Percentiles rank a stretch among this genome's conserved stretches.
phyloP scores from a whole-genome alignment of 768 basidiomycete genomes.

The Amanita pseudoporphyria region DNA sequence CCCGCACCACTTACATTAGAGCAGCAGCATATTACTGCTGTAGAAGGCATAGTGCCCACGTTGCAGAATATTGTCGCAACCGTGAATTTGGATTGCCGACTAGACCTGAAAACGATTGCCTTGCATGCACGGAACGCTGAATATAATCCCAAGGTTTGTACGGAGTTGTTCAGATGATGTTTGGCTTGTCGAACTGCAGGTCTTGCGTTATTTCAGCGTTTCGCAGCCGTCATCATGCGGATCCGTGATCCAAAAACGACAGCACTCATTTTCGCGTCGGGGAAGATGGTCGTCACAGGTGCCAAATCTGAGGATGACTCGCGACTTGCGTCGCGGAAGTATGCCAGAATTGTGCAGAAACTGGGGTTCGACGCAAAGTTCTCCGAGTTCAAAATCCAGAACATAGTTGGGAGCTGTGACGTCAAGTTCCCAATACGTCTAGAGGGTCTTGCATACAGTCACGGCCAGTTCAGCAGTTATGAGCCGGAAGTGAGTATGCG shows the following conservation, averaged over 20 bases:
- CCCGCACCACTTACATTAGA: conserved; percentile 74
- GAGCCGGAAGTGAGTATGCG: conserved; percentile 78
- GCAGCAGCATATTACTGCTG: conserved; percentile 92
- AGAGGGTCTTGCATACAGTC: conserved; percentile 94
- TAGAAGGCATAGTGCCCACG: conserved; percentile 97
- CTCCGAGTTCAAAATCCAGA: conserved; percentile 99
- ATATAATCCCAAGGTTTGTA: conserved; percentile 99
- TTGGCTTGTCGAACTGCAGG: conserved; percentile 52
- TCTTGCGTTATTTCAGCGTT: conserved; percentile 73
- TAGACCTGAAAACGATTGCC: conserved; percentile 98
- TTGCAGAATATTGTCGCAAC: conserved; percentile 99
- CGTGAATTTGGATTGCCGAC: conserved; percentile 92
- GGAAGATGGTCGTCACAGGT: conserved; percentile 99
- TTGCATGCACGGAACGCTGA: conserved; percentile 97
- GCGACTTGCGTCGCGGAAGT: conserved; percentile 93
- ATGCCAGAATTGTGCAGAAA: conserved; percentile 98
- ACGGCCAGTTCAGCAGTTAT: conserved; percentile 97
- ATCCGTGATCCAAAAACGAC: conserved; percentile 99
- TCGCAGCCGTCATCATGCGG: conserved; percentile 99
- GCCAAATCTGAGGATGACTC: conserved; percentile 99
- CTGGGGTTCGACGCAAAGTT: conserved; percentile 99
- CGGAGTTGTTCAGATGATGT: conserved; percentile 29
- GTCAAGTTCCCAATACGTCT: conserved; percentile 98
- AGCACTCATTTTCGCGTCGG: conserved; percentile 97
- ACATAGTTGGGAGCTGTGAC: conserved; percentile 96